phyloP scores from a whole-genome alignment of 176 grass and related monocot species.

The Guadua angustifolia region DNA sequence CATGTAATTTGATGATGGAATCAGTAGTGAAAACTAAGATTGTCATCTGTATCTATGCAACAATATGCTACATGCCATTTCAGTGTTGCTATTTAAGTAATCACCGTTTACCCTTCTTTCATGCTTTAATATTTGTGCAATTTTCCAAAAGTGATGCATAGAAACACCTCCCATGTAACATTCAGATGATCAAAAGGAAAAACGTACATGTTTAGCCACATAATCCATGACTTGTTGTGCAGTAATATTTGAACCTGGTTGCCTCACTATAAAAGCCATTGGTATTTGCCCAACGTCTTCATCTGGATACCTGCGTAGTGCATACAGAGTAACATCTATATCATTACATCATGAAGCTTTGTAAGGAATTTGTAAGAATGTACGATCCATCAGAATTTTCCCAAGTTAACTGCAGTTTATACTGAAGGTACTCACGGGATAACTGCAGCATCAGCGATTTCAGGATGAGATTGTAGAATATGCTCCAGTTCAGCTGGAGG shows the following conservation, averaged over 20 bases:
- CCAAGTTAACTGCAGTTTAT: background rate
- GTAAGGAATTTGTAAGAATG: background rate
- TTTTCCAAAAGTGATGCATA: no score
- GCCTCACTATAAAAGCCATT: constrained; percentile 82
- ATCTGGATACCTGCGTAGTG: constrained; percentile 70
- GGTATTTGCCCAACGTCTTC: constrained; percentile 84
- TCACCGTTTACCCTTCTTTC: no score
- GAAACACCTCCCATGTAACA: background rate
- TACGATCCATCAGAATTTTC: background rate
- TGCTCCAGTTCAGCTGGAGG: constrained; percentile 74
- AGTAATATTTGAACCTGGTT: constrained; percentile 49
- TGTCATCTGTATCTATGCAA: background rate
- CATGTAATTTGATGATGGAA: background rate
- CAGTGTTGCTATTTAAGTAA: background rate
- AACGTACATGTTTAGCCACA: constrained; percentile 71
- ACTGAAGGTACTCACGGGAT: constrained; percentile 56
- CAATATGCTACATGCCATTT: constrained; percentile 23
- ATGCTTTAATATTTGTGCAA: no score
- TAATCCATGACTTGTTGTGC: constrained; percentile 68
- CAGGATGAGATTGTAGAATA: constrained; percentile 59
- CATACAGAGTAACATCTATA: constrained; percentile 3
- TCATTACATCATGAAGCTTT: background rate
- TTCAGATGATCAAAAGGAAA: background rate
- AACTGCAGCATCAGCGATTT: constrained; percentile 65
- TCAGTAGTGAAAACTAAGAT: background rate